Conservation (phyloP, 306 rosid genomes). For the Coriaria nepalensis region DNA sequence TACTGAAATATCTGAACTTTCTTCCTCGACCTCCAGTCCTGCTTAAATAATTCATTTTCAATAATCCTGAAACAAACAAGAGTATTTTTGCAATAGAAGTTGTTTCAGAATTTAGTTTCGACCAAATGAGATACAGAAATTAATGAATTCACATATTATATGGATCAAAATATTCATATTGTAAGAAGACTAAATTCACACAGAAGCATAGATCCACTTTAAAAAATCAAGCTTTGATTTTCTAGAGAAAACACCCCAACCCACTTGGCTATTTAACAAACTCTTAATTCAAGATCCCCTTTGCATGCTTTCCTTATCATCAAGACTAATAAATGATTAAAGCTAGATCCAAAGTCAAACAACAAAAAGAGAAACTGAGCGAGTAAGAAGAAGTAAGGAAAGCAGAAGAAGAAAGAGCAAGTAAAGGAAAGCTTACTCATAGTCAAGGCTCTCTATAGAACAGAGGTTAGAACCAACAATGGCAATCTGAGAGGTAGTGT, state of each 20-base stretch:
- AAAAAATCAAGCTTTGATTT: too few species aligned
- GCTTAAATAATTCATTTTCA: conserved; percentile 64
- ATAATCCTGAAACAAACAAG: conserved; percentile 45
- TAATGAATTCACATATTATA: not conserved
- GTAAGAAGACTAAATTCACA: too few species aligned
- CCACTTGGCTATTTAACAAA: too few species aligned
- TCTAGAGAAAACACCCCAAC: too few species aligned
- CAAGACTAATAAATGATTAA: too few species aligned
- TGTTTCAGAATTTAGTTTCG: too few species aligned
- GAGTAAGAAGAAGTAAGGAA: not conserved
- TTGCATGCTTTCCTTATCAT: too few species aligned
- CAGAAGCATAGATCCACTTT: too few species aligned
- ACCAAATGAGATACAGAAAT: not conserved
- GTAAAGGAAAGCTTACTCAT: conserved; percentile 30
- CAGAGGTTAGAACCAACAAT: conserved; percentile 60
- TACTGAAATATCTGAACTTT: conserved; percentile 42
- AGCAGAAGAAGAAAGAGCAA: not conserved
- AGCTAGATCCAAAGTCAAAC: too few species aligned
- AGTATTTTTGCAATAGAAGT: not conserved
- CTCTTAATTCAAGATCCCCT: too few species aligned
- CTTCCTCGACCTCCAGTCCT: conserved; percentile 63
- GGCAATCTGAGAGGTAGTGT: conserved; percentile 62
- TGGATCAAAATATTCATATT: too few species aligned
- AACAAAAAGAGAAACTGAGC: too few species aligned
- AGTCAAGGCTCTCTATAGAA: conserved; percentile 74